Base-by-base conservation (phyloP, 257 asterid species). In the Scutellaria baicalensis region DNA sequence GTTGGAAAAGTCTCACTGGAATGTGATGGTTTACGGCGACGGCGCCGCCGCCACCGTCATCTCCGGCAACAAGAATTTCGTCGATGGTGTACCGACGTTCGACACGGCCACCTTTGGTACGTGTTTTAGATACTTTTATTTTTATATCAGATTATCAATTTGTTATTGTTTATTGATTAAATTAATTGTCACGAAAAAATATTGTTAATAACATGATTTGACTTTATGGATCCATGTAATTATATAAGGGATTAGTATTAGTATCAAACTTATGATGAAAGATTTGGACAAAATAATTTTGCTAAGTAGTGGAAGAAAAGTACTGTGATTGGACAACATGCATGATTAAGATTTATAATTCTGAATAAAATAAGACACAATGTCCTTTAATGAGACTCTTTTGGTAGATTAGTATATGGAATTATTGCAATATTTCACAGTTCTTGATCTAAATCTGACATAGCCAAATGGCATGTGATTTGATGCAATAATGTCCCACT, bases 1-100 rank as follows among this genome's bases (percentile, higher is more conserved):
- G 43, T 12, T 89, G 88, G 89, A 83, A 11, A 91, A 91, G 64
- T 9, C 83, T 2, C 42, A 52, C 9, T 87, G 92, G 96, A 89
- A 91, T 65, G 92, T 91, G 13, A 80, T 84, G 95, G 79, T 91
- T 21, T 85, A 84, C 78, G 97, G 97, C n/a, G 96, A 85, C 71
- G 95, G 90, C 35, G 81, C 66, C 68, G 27, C 52, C 0, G 56
- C 68, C 17, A 85, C 96, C 61, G 49, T 87, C 1, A n/a, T 91
- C 43, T 68, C 90, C 83, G 88, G 79, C 77, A 9, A 67, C 65
- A 66, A 57, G 80, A 91, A 84, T 59, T 73, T 75, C 66, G 13
- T 82, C 2, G 93, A 83, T 6, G 90, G 90, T 10, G 82, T 82
- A 2, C 79, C 84, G 0, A 89, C 97, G 11, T 83, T 89, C 57